These are phyloP conservation scores for Acmispon strigosus DNA, from an alignment of 306 rosid species.

Conservation along the genomic window DNA sequence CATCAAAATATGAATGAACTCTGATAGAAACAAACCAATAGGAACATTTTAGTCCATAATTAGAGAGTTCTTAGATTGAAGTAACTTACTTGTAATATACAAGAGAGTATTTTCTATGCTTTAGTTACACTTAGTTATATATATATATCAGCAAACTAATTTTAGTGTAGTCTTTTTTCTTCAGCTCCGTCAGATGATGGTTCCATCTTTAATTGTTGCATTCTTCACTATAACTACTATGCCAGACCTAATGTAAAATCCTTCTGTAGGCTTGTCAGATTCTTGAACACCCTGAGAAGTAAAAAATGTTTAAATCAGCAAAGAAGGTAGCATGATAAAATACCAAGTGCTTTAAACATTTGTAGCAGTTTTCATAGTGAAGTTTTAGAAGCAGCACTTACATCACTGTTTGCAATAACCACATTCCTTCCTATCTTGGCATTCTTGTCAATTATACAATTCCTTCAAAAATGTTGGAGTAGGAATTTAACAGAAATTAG, in stretches of 20 bases:
- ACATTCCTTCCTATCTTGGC: constrained; percentile 83
- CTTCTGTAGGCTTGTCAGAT: constrained; percentile 64
- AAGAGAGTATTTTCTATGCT: background rate
- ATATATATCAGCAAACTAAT: background rate
- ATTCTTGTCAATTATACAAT: constrained; percentile 88
- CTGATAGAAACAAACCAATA: background rate
- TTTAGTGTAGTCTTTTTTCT: background rate
- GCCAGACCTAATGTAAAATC: constrained; percentile 74
- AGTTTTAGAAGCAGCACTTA: constrained; percentile 28
- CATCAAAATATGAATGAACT: background rate
- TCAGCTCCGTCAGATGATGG: constrained; percentile 32
- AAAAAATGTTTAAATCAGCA: background rate
- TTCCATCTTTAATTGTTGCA: constrained; percentile 78
- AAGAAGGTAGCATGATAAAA: background rate
- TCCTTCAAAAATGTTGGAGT: constrained; percentile 34
- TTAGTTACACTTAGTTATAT: background rate
- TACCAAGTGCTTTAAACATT: background rate
- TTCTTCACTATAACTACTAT: constrained; percentile 64
- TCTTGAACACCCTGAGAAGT: constrained; percentile 67
- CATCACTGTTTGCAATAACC: constrained; percentile 58
- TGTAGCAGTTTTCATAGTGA: background rate
- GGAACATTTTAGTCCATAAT: constrained; percentile 2
- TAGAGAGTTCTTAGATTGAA: background rate
- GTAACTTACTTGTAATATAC: background rate
- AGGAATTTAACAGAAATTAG: constrained; percentile 14